Evolutionary conservation across 139 green algal species (phyloP), one percentile per base, ranked within the genome.

Genomic region (Micractinium sp.): DNA sequence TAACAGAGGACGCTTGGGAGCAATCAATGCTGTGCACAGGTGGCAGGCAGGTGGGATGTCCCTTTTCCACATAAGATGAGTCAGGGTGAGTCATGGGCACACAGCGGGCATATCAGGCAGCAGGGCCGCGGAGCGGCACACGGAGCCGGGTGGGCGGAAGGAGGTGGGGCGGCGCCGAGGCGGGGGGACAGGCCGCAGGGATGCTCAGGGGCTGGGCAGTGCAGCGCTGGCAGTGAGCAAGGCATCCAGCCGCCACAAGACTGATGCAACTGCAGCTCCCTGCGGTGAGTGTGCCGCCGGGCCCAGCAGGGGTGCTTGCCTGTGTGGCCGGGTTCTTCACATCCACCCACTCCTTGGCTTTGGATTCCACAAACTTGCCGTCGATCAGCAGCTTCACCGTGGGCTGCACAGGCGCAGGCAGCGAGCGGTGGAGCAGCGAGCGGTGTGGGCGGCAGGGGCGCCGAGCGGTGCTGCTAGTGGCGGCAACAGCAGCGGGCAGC

Each of bases 241-340:
- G 16, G 20, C 38, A 36, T 19, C 25, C 20, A 69, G 78, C 66
- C 19, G 31, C 78, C 31, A 22, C 31, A 22, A 36, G 25, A 9
- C 47, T 56, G 47, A 5, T 56, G 47, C 31, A 2, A 22, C 39
- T 38, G 31, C 3, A 5, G 80, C 47, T 23, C 53, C 53, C 47
- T 31, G 27, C 22, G 16, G 9, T 29, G 0, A 47, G 22, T 7
- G 9, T 27, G 56, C 85, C 4, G 41, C 38, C 23, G 7, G 67
- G 3, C 23, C 66, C 81, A 60, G 38, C 83, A 9, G 39, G 0
- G 4, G 67, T 29, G 15, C 82, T 23, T 31, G 23, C 56, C 47
- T 88, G 90, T 53, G 85, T 88, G n/a, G 97, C 96, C 66, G 97
- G 97, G 87, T 98, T 97, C 16, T 90, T 89, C 0, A 99, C 95